phyloP scores from a whole-genome alignment of 441 rosid species.

The Adansonia madagascariensis region DNA sequence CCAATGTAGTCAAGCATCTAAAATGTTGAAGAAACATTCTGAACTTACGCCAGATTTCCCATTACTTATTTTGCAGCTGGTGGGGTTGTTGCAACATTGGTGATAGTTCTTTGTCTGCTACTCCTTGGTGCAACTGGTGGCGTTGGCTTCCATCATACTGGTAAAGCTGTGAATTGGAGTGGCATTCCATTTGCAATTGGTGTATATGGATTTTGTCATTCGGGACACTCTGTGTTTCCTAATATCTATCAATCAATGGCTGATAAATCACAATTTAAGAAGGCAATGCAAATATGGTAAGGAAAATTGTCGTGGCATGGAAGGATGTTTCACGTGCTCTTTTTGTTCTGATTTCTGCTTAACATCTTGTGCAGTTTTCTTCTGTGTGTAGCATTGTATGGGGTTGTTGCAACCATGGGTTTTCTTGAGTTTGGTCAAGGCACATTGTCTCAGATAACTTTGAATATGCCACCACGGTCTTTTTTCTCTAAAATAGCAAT shows the following conservation, averaged over 20 bases:
- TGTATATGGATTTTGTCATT: slow-evolving; percentile 73
- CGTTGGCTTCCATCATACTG: slow-evolving; percentile 70
- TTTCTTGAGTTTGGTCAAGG: slow-evolving; percentile 79
- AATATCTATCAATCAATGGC: slow-evolving; percentile 96
- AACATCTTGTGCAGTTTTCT: slow-evolving; percentile 57
- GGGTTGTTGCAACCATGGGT: slow-evolving; percentile 81
- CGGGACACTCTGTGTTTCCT: slow-evolving; percentile 90
- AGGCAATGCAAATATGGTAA: slow-evolving; percentile 63
- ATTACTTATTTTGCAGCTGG: slow-evolving; percentile 54
- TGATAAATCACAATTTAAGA: slow-evolving; percentile 70
- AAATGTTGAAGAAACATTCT: not conserved
- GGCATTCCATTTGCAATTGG: slow-evolving; percentile 88
- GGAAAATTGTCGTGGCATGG: slow-evolving; percentile 7
- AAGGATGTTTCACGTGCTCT: not conserved
- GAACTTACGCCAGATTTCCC: slow-evolving; percentile 12
- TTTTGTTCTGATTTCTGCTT: not conserved
- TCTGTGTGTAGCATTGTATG: slow-evolving; percentile 63
- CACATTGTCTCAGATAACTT: slow-evolving; percentile 81
- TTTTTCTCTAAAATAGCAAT: slow-evolving; percentile 68
- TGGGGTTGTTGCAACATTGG: slow-evolving; percentile 71
- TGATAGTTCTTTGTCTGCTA: slow-evolving; percentile 60
- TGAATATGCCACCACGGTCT: slow-evolving; percentile 70
- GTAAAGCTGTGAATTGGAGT: slow-evolving; percentile 67
- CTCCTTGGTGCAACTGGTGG: slow-evolving; percentile 61
- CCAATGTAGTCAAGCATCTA: slow-evolving; percentile 5